Conservation (phyloP, 768 basidiomycete genomes). For the Mrakia hoshinonis region DNA sequence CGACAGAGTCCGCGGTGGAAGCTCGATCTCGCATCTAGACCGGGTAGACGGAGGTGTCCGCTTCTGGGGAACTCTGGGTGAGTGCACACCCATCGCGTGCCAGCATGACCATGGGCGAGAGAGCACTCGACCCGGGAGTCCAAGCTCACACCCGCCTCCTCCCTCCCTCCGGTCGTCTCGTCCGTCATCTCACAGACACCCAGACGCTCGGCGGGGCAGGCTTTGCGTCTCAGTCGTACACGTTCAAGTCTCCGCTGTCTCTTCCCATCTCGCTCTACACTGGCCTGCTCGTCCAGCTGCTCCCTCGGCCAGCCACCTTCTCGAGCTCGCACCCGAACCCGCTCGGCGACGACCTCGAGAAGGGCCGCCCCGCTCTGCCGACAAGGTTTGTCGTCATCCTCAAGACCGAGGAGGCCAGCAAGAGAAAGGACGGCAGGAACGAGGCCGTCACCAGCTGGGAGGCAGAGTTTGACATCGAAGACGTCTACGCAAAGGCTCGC, state of each 20-base stretch:
- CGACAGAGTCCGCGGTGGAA: slow-evolving; percentile 42
- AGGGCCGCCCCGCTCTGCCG: slow-evolving; percentile 6
- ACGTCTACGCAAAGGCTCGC: neutral
- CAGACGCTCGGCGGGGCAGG: slow-evolving; percentile 43
- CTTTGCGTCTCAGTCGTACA: slow-evolving; percentile 43
- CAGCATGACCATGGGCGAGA: neutral
- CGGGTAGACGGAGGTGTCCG: slow-evolving; percentile 30
- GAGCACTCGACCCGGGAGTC: neutral
- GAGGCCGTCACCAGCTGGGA: slow-evolving; percentile 38
- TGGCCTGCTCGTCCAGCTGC: slow-evolving; percentile 4
- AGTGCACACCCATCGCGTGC: neutral
- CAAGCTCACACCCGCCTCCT: neutral
- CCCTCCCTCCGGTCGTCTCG: neutral
- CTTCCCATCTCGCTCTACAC: slow-evolving; percentile 32
- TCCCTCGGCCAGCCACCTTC: slow-evolving; percentile 5
- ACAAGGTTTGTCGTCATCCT: slow-evolving; percentile 36
- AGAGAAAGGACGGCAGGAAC: slow-evolving; percentile 31
- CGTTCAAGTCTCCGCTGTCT: slow-evolving; percentile 35
- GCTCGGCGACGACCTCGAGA: slow-evolving; percentile 9
- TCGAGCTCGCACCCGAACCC: slow-evolving; percentile 30
- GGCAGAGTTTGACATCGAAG: neutral
- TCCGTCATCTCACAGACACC: slow-evolving; percentile 35
- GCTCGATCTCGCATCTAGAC: slow-evolving; percentile 38
- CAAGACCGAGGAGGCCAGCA: slow-evolving; percentile 35
- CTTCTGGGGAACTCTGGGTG: slow-evolving; percentile 40